phyloP scores from a whole-genome alignment of 192 early-diverging fungal genomes.

The Coemansia sp. region DNA sequence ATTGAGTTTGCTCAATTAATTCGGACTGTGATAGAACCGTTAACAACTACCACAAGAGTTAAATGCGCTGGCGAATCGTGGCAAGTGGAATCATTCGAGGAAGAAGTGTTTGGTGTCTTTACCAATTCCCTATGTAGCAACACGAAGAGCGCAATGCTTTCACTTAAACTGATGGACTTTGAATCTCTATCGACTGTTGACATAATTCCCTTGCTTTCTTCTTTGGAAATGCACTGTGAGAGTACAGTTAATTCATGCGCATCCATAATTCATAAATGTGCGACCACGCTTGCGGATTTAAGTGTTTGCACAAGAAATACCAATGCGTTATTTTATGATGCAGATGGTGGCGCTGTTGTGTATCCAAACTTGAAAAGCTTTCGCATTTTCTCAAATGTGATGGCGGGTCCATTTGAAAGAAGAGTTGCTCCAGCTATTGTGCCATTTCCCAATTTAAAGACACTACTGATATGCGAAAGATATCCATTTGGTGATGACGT shows the following conservation, averaged over 20 bases:
- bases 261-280: background rate
- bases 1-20: background rate
- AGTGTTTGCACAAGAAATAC: background rate
- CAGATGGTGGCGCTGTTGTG: background rate
- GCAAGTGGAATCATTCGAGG: background rate
- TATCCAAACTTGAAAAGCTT: background rate
- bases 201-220: background rate
- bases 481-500: slow-evolving; percentile 2
- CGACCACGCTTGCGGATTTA: background rate
- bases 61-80: background rate
- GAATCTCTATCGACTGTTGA: background rate
- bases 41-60: background rate
- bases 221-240: background rate
- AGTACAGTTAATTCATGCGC: background rate
- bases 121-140: background rate
- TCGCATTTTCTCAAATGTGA: background rate
- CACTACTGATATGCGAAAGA: background rate
- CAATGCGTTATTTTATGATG: background rate
- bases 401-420: background rate
- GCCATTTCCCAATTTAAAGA: background rate
- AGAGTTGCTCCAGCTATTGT: background rate
- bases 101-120: background rate
- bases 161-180: background rate
- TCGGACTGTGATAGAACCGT: background rate
- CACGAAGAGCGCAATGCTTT: background rate